A percentile compares a stretch with the other conserved stretches of the same genome.
These are phyloP conservation scores for Aspergillus novofumigatus DNA, from an alignment of 2,329 filamentous ascomycete species.

Conservation along the genomic window DNA sequence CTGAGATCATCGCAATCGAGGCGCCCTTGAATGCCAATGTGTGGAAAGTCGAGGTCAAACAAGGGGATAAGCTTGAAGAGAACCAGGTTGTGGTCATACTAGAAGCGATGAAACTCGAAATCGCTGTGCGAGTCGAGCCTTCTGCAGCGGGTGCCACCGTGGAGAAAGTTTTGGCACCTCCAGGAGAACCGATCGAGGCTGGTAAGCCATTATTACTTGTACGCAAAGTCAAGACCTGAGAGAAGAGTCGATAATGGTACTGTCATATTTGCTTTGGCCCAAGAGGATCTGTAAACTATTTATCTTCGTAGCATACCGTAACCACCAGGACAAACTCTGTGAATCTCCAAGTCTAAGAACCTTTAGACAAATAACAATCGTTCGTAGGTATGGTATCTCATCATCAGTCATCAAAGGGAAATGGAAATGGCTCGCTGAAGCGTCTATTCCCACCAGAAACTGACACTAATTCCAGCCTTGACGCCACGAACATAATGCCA, in stretches of 20 bases:
- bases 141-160: constrained; percentile 27
- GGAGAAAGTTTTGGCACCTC: constrained; percentile 39
- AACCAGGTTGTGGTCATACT: constrained; percentile 46
- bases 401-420: not conserved
- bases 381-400: not conserved
- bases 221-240: constrained; percentile 10
- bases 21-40: constrained; percentile 50
- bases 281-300: not conserved
- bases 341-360: not conserved
- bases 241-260: not conserved
- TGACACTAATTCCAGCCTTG: constrained; percentile 86
- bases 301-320: not conserved
- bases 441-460: constrained; percentile 82
- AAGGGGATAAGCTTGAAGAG: constrained; percentile 40
- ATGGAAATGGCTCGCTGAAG: not conserved
- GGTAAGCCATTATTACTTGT: constrained; percentile 31
- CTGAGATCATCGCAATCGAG: constrained; percentile 35
- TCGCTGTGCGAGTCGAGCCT: constrained; percentile 38
- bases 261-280: not conserved
- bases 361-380: too few relatives aligned
- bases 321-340: not conserved
- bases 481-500: constrained; percentile 95
- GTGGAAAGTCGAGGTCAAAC: constrained; percentile 49
- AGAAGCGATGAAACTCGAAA: constrained; percentile 58
- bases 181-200: constrained; percentile 36